Evolutionary conservation across 2,329 filamentous ascomycete genomes (phyloP), one percentile per base, ranked within the genome.

Genomic region (Xylaria sp.): DNA sequence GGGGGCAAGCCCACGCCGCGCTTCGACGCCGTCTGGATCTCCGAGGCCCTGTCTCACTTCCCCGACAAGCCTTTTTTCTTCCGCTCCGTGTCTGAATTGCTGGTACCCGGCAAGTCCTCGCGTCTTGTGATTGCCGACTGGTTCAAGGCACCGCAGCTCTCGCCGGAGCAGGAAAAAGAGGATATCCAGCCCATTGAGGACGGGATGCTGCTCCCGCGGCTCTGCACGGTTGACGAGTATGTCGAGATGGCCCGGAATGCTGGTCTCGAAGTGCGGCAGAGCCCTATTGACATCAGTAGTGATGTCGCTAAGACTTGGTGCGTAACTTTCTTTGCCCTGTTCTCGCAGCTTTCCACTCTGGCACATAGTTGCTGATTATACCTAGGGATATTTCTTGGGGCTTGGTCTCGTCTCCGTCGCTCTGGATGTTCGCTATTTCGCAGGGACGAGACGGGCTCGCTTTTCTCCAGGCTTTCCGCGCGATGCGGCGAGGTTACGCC

Each of bases 111-210:
- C 0, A 86, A 85, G 1, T 86, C 84, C 76, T 86, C 84, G 75
- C 75, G 73, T 12, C 76, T 90, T 54, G 86, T 88, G 3, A 78
- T 90, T 62, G 86, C 87, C 28, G 88, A 90, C 76, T 90, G 88
- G 88, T 89, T 90, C 80, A 88, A 86, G 79, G 83, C 81, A 13
- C 85, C 85, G 63, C 78, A 75, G 25, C 74, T 89, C 52, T 80
- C 77, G 8, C 66, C 72, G 0, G 78, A 83, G 69, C 77, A 81
- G 66, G 78, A 83, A 66, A 79, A 82, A 51, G 80, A 79, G 56
- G 86, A 89, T 73, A 88, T 90, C 72, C 84, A 85, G 73, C 86
- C 86, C 1, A 90, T 90, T 67, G 87, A 89, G 79, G 86, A 89
- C 74, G 87, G 87, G 36, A 90, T 90, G 87, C 80, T 90, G 43